Evolutionary conservation across 2,329 filamentous ascomycete genomes (phyloP), one percentile per base, ranked within the genome.

Genomic region (Microsporum canis): DNA sequence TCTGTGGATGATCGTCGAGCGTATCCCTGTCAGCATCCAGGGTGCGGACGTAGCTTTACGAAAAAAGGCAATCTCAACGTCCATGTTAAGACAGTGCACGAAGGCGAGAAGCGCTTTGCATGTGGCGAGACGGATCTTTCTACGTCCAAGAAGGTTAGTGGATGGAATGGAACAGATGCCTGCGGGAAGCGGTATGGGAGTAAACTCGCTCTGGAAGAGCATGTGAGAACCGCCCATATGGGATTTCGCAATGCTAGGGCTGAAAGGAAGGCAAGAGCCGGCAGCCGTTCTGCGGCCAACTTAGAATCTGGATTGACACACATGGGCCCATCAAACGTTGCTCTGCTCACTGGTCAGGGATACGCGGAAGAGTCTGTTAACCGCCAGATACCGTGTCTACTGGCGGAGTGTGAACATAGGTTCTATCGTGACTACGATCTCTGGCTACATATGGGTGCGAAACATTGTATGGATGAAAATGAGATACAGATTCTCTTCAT

Each of bases 211-310:
- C 80, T 96, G 0, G 88, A 92, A 71, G 88, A 94, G 66, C 92
- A 97, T 70, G 81, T 96, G 51, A 85, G 89, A 23, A 90, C 87
- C 56, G 82, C 89, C 27, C 92, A 97, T 71, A 77, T 96, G 31
- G 84, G 85, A n/a, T 75, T 83, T 27, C 73, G 68, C 66, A 75
- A 77, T 65, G 70, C 73, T 64, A 75, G 75, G 68, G 71, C 73
- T 63, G 70, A 70, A 61, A 71, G 70, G 33, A 70, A 72, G 31
- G 70, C 74, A 57, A 57, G 33, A 29, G 33, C 34, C 7, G 33
- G 33, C 7, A 36, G 6, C 41, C n/a, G n/a, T 8, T 27, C 43
- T 29, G 10, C n/a, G 17, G n/a, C 23, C 23, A 29, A 23, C 17
- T 29, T 12, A 8, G 23, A 23, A 29, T 47, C 43, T 29, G 43